These are phyloP conservation scores for Aspergillus saccharolyticus DNA, from an alignment of 495 filamentous ascomycete species.

Conservation along the genomic window DNA sequence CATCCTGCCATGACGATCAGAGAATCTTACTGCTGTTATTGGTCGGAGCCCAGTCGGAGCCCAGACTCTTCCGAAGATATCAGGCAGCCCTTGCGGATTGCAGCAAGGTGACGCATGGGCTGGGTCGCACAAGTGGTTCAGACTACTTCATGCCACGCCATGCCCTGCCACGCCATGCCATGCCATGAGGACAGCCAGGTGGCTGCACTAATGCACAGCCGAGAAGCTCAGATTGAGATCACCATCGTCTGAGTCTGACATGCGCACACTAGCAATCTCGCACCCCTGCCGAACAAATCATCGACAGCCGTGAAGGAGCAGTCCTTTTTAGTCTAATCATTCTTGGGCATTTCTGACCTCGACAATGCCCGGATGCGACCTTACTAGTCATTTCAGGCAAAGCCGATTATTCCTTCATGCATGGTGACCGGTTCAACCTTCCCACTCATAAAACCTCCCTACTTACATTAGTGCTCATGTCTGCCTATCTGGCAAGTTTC, in stretches of 20 bases:
- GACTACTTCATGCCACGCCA: background rate
- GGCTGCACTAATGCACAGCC: background rate
- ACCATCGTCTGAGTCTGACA: background rate
- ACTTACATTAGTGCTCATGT: background rate
- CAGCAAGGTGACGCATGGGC: background rate
- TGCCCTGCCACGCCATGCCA: background rate
- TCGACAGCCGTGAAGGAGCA: background rate
- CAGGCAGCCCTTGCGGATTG: background rate
- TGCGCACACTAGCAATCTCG: background rate
- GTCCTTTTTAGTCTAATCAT: background rate
- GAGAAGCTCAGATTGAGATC: background rate
- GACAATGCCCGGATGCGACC: background rate
- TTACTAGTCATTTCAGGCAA: background rate
- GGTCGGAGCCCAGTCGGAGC: background rate
- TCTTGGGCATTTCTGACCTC: background rate
- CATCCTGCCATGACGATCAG: background rate
- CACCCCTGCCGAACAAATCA: background rate
- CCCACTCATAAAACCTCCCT: background rate
- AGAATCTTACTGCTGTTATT: background rate
- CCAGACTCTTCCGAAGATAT: background rate
- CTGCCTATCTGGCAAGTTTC: background rate
- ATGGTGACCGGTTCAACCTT: background rate
- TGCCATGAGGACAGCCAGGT: background rate
- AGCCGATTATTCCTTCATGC: background rate
- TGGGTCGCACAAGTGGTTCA: background rate